A percentile compares a stretch with the other conserved stretches of the same genome.
Evolutionary conservation across 2,329 filamentous ascomycete species (phyloP).

Genomic region (Mollisiaceae sp.): DNA sequence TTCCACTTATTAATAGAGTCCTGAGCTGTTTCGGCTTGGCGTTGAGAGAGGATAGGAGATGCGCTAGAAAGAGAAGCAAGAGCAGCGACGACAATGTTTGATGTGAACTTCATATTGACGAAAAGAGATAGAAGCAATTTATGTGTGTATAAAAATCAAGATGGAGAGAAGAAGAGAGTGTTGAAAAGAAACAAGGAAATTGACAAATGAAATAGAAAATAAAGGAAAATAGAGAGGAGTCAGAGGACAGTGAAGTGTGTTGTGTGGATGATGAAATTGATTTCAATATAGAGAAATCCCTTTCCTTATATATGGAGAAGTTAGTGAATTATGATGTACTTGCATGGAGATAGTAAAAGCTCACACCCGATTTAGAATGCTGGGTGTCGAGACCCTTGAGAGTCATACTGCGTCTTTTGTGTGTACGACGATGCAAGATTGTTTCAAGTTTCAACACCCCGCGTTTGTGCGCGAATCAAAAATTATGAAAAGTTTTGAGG

Average conservation of each 20-base stretch:
- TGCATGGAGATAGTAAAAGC: neutral
- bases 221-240: neutral
- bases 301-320: neutral
- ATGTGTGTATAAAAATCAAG: neutral
- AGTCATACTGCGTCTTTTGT: neutral
- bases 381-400: neutral
- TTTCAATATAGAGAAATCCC: neutral
- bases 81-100: neutral
- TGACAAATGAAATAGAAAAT: conserved; percentile 1
- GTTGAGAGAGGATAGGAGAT: conserved; percentile 2
- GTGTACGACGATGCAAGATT: neutral
- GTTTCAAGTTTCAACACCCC: neutral
- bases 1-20: conserved; percentile 4
- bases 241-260: neutral
- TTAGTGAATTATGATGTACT: neutral
- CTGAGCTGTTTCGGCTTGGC: neutral
- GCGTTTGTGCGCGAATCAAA: neutral
- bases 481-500: neutral
- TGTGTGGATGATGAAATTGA: neutral
- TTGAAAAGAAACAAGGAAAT: conserved; percentile 6
- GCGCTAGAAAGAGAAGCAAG: neutral
- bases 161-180: neutral
- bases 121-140: neutral
- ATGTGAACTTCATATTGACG: neutral
- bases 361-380: neutral